Base-by-base conservation (phyloP, 1,284 basidiomycete genomes). In the Cronartium quercuum region DNA sequence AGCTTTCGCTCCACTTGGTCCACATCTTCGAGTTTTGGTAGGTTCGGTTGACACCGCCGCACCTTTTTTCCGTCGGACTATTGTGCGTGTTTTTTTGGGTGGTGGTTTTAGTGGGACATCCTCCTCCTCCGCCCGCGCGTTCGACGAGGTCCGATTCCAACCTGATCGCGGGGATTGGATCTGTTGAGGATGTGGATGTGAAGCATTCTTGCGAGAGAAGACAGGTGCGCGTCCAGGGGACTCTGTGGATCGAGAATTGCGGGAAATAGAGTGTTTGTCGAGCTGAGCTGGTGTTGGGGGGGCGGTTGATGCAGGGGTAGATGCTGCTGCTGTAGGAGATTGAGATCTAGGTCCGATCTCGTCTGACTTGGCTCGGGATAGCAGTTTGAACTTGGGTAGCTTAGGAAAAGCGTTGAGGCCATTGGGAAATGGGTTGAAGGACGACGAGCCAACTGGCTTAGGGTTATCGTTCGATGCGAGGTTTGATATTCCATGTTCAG, bases 81-180 rank as follows among this genome's bases (percentile, higher is more conserved):
- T 61, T 15, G 58, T 61, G 4, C 12, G 47, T 6, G 18, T 51
- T 21, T 21, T 6, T 51, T 51, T 51, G 24, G 58, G 58, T 13
- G 58, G 58, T 61, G 58, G 24, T 37, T 61, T 61, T n/a, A 61
- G 21, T 21, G 58, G 58, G 35, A 61, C 35, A 5, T 61, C 58
- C 13, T 61, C 24, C 0, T 61, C 58, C 35, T 61, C 41, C 24
- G 42, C 21, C 18, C 34, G 15, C 15, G 7, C 21, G 35, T 15
- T 18, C 18, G 37, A 62, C 37, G 37, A 62, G 35, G 60, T 18
- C 6, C 35, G 18, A 47, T 29, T 18, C 21, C 37, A 51, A 66
- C 15, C 7, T 15, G 42, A 42, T 42, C 34, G 42, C 6, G 18
- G 5, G 37, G 41, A 35, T 66, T 47, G 18, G 42, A 47, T 51